Conservation (phyloP, 1,284 basidiomycete genomes). For the Cystobasidiaceae sp. region DNA sequence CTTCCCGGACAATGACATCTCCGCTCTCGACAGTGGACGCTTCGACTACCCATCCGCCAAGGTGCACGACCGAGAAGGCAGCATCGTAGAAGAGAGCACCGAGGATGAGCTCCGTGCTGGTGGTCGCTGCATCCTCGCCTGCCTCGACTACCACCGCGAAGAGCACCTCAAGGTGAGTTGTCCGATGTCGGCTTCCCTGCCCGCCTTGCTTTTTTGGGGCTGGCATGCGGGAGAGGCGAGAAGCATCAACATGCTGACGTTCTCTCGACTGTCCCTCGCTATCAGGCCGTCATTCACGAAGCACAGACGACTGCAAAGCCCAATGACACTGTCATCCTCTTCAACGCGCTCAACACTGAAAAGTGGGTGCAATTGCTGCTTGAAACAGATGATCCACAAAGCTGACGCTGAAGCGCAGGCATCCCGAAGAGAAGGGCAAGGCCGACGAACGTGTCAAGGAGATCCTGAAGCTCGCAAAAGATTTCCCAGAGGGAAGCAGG, state of each 20-base stretch:
- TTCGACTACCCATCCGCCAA: constrained; percentile 10
- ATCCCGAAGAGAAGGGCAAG: constrained; percentile 2
- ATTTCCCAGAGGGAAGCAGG: constrained; percentile 6
- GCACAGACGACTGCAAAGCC: constrained; percentile 5
- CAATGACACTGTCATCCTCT: constrained; percentile 25
- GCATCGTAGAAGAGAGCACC: not conserved
- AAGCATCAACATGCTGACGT: not conserved
- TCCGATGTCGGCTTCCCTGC: not conserved
- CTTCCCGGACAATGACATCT: constrained; percentile 6
- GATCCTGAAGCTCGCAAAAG: not conserved
- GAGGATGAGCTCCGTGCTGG: not conserved
- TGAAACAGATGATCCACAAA: not conserved
- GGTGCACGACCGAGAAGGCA: constrained; percentile 20
- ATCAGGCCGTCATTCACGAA: constrained; percentile 6
- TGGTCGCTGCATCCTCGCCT: constrained; percentile 13
- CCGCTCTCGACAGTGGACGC: constrained; percentile 8
- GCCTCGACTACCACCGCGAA: constrained; percentile 11
- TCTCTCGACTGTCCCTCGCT: not conserved
- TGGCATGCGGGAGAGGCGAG: not conserved
- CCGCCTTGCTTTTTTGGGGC: not conserved
- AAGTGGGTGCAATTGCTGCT: not conserved
- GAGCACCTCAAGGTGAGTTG: constrained; percentile 15
- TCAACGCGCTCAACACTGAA: constrained; percentile 14
- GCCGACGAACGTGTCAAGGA: constrained; percentile 16
- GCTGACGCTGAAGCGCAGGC: not conserved